These are phyloP conservation scores for Vinca minor DNA, from an alignment of 257 asterid genomes.

Conservation along the genomic window DNA sequence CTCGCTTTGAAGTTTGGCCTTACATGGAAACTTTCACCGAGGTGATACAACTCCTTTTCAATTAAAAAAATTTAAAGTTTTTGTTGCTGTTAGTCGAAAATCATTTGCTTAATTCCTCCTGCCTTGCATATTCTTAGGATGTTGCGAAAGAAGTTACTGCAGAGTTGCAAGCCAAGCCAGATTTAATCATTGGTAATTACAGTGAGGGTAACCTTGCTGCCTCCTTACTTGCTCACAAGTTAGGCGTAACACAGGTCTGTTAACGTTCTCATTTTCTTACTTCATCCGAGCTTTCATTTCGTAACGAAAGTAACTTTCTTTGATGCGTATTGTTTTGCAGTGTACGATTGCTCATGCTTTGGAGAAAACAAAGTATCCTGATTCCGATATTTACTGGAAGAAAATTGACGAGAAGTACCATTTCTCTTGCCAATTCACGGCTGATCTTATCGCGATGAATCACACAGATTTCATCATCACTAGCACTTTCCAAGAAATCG, in stretches of 20 bases:
- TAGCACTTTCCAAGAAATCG: constrained; percentile 95
- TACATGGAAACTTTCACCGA: constrained; percentile 95
- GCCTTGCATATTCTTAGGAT: constrained; percentile 39
- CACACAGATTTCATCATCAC: constrained; percentile 97
- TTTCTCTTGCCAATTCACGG: constrained; percentile 92
- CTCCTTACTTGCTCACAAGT: constrained; percentile 81
- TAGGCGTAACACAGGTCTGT: constrained; percentile 91
- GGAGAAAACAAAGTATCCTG: constrained; percentile 93
- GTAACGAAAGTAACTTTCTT: background rate
- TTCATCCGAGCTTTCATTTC: background rate
- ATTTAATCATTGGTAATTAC: constrained; percentile 84
- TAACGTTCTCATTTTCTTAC: background rate
- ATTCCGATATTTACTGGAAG: constrained; percentile 70
- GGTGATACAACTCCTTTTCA: constrained; percentile 30
- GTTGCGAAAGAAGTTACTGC: constrained; percentile 73
- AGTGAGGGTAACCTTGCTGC: constrained; percentile 98
- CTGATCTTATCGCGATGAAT: constrained; percentile 94
- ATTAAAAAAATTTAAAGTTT: background rate
- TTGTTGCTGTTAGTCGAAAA: background rate
- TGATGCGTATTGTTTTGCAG: constrained; percentile 24
- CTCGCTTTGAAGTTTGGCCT: constrained; percentile 98
- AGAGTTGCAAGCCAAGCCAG: constrained; percentile 81
- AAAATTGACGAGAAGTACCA: constrained; percentile 87
- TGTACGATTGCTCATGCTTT: constrained; percentile 93
- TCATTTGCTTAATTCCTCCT: constrained; percentile 1